These are phyloP conservation scores for Podaxis pistillaris DNA, from an alignment of 768 basidiomycete genomes.

Conservation along the genomic window DNA sequence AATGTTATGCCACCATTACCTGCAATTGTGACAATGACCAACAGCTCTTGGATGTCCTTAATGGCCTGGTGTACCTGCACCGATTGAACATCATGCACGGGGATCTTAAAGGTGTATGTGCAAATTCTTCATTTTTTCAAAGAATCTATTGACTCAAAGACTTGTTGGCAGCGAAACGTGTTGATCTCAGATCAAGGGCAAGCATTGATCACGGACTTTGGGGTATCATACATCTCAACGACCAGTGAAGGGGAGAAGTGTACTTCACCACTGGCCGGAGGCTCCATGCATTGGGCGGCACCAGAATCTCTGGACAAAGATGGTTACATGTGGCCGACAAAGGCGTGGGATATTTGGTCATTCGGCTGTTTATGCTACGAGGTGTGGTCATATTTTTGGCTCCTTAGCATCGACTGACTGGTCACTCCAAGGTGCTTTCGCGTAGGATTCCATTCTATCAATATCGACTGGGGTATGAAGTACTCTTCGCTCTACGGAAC, in stretches of 20 bases:
- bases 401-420: not conserved
- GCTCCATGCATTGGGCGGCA: not conserved
- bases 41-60: not conserved
- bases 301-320: not conserved
- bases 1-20: not conserved
- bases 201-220: not conserved
- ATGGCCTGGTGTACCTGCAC: not conserved
- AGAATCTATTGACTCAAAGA: not conserved
- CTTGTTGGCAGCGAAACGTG: not conserved
- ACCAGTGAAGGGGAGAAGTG: not conserved
- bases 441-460: not conserved
- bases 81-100: not conserved
- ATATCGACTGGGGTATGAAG: not conserved
- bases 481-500: not conserved
- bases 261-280: not conserved
- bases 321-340: not conserved
- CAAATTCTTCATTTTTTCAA: not conserved
- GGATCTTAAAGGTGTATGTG: not conserved
- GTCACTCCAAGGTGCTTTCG: not conserved
- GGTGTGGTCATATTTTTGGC: not conserved
- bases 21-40: not conserved
- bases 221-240: not conserved
- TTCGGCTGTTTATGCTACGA: not conserved
- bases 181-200: not conserved
- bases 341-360: not conserved